phyloP scores from a whole-genome alignment of 176 grass and related monocot species.

The Oryza brachyantha region DNA sequence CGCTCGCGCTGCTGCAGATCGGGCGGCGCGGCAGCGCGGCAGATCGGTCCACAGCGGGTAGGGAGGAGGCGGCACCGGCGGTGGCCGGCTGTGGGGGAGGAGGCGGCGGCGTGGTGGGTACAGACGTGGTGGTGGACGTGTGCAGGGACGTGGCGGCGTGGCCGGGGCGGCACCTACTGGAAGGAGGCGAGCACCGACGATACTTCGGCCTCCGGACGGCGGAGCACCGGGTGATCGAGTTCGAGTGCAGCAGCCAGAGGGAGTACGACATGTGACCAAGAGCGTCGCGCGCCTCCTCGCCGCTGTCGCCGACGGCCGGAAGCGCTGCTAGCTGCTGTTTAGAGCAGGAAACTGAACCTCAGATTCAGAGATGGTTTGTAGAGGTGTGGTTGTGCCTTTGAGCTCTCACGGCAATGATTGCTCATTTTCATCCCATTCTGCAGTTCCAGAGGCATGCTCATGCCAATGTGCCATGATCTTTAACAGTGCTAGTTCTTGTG shows the following conservation, averaged over 20 bases:
- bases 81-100: too few relatives aligned
- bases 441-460: background rate
- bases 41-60: too few relatives aligned
- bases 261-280: slow-evolving; percentile 82
- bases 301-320: slow-evolving; percentile 51
- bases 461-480: background rate
- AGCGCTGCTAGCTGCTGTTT: too few relatives aligned
- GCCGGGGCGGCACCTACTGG: slow-evolving; percentile 83
- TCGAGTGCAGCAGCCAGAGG: slow-evolving; percentile 63
- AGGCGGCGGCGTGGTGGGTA: too few relatives aligned
- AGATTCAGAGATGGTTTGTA: background rate
- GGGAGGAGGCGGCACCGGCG: too few relatives aligned
- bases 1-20: too few relatives aligned
- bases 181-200: slow-evolving; percentile 70
- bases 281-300: slow-evolving; percentile 73
- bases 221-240: slow-evolving; percentile 90
- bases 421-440: background rate
- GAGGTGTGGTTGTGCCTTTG: background rate
- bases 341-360: too few relatives aligned
- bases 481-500: background rate
- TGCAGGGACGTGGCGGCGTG: slow-evolving; percentile 81
- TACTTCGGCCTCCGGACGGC: slow-evolving; percentile 89
- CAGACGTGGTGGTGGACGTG: slow-evolving; percentile 80
- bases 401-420: slow-evolving; percentile 36
- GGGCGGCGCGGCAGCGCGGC: too few relatives aligned